Base-by-base conservation (phyloP, 164 flowering plant genomes). In the Umbellularia californica region DNA sequence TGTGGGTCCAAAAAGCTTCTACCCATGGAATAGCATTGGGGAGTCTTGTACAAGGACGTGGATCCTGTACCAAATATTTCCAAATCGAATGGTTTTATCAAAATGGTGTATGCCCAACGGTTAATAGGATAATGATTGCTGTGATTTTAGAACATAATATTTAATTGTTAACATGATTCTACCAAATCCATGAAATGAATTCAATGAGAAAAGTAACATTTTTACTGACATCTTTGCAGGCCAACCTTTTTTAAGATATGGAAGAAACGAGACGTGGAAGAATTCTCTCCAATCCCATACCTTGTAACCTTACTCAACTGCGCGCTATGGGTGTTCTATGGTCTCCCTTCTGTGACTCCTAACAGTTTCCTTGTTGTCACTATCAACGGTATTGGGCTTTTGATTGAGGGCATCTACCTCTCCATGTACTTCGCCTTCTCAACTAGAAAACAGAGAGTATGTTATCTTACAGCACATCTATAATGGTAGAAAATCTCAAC, bases 331-430 rank as follows among this genome's bases (percentile, higher is more conserved):
- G 72, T 82, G 5, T 72, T 85, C 73, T 87, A 83, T 35, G 89
- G 89, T 15, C 66, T 82, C 0, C 89, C 89, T 2, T 0, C 78
- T 19, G 87, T 85, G 13, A 86, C 81, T 72, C 88, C 89, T 5
- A 55, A 87, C 55, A 87, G 89, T 72, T 41, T 50, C 51, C 78
- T 86, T 0, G 86, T 86, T 22, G 58, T 81, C 73, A 84, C 89
- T 71, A 86, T 84, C 30, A 86, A 86, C 55, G 69, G 72, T 10
- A 23, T 77, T n/a, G 89, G 89, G 0, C 70, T 80, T 13, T 35
- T 65, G 14, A 69, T 86, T 23, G 87, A 83, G 78, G 2, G 70
- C 65, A 14, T 23, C 50, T 87, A 82, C 76, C 63, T 82, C 72
- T 5, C 68, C 58, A 15, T 72, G 9, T 87, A 80, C 73, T 60